Conservation (phyloP, 1,284 basidiomycete species). For the Cystobasidium pallidum region DNA sequence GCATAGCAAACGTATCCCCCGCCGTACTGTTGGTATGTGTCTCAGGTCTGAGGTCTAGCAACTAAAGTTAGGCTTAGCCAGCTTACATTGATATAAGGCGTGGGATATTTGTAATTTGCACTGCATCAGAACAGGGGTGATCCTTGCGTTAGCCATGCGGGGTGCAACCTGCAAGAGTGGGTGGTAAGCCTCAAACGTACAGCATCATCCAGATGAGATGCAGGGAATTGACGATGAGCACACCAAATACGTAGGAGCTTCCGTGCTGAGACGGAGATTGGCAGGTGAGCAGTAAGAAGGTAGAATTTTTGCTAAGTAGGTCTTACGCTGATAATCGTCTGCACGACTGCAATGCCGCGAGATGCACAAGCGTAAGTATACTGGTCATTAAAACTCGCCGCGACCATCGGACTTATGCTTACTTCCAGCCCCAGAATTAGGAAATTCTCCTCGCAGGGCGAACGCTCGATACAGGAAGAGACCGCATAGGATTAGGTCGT, state of each 20-base stretch:
- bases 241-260: neutral
- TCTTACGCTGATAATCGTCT: slow-evolving; percentile 7
- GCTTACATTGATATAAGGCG: slow-evolving; percentile 7
- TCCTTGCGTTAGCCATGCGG: no score
- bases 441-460: neutral
- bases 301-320: neutral
- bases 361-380: no score
- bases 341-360: no score
- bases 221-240: neutral
- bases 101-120: neutral
- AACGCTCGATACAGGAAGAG: slow-evolving; percentile 9
- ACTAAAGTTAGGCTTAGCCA: neutral
- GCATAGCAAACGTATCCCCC: slow-evolving; percentile 18
- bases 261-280: neutral
- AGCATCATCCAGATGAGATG: slow-evolving; percentile 12
- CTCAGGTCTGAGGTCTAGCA: no score
- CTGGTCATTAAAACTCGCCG: no score
- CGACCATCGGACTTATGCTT: no score
- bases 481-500: neutral
- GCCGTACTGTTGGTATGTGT: neutral
- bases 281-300: no score
- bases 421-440: neutral
- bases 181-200: neutral
- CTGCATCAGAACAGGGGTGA: neutral
- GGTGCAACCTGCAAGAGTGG: no score